Evolutionary conservation across 2,329 filamentous ascomycete species (phyloP).

Genomic region (Fusarium brevicatenulatum): DNA sequence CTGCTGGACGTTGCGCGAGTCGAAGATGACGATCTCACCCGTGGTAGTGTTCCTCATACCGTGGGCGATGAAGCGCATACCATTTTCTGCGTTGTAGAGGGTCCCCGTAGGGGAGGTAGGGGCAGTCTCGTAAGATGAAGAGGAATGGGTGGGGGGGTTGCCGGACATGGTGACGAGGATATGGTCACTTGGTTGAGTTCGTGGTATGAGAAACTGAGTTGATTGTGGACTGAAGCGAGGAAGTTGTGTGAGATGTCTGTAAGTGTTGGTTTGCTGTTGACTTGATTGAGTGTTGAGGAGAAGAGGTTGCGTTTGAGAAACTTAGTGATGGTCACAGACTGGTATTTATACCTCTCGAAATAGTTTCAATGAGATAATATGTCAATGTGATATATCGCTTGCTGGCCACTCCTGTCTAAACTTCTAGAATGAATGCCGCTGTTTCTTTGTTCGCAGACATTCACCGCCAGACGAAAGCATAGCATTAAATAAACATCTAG

Average conservation of each 20-base stretch:
- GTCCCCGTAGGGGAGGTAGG: not conserved
- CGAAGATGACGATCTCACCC: not conserved
- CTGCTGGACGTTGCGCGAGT: not conserved
- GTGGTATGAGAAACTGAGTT: not conserved
- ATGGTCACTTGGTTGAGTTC: not conserved
- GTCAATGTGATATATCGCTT: not conserved
- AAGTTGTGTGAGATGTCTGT: not conserved
- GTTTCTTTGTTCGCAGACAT: not conserved
- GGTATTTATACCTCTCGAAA: not conserved
- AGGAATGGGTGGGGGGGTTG: not conserved
- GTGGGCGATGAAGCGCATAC: not conserved
- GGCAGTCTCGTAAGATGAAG: accelerated
- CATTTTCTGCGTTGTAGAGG: not conserved
- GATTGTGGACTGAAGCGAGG: too few relatives aligned
- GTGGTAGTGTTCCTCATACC: not conserved
- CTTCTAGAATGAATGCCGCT: not conserved
- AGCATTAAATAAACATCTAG: not conserved
- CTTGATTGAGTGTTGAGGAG: not conserved
- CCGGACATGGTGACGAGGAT: not conserved
- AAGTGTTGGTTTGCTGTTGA: not conserved
- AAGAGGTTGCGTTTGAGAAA: not conserved
- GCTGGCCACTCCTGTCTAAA: too few relatives aligned
- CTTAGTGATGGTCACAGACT: not conserved
- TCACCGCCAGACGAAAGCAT: not conserved
- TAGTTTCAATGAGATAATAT: not conserved